Conservation (phyloP, 495 filamentous ascomycete species). For the Rostrohypoxylon terebratum region DNA sequence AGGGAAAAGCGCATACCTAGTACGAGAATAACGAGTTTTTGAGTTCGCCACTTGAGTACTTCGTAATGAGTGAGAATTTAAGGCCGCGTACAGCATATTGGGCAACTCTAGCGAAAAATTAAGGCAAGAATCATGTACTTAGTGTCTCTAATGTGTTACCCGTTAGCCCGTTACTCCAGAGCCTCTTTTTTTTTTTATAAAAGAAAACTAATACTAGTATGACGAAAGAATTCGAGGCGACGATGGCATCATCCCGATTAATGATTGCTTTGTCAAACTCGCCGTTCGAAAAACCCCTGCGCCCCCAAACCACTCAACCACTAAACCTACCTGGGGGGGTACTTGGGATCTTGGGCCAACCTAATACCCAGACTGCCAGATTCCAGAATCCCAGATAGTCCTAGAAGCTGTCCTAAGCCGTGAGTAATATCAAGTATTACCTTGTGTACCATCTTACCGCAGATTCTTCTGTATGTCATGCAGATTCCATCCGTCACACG, state of each 20-base stretch:
- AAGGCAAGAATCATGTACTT: neutral
- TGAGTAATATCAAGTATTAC: neutral
- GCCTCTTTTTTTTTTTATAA: neutral
- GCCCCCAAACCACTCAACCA: neutral
- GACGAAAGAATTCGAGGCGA: conserved; percentile 16
- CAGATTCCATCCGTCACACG: conserved; percentile 36
- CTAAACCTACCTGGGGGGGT: neutral
- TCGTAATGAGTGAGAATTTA: conserved; percentile 9
- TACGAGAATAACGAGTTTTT: conserved; percentile 1
- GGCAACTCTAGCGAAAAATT: neutral
- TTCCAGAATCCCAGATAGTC: too few species aligned
- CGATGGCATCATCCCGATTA: conserved; percentile 37
- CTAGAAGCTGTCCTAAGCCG: neutral
- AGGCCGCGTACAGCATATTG: neutral
- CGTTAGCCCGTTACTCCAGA: neutral
- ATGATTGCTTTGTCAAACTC: conserved; percentile 12
- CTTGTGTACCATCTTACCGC: conserved; percentile 30
- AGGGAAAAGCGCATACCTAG: conserved; percentile 12
- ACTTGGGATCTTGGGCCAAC: neutral
- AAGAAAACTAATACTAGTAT: neutral
- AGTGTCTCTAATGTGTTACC: neutral
- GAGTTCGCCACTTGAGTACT: conserved; percentile 6
- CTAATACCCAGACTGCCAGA: too few species aligned
- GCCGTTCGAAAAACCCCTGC: neutral
- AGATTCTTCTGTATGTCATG: conserved; percentile 43